Evolutionary conservation across 352 stramenopile species (phyloP), one percentile per base, ranked within the genome.

Genomic region (Phytophthora citrophthora): DNA sequence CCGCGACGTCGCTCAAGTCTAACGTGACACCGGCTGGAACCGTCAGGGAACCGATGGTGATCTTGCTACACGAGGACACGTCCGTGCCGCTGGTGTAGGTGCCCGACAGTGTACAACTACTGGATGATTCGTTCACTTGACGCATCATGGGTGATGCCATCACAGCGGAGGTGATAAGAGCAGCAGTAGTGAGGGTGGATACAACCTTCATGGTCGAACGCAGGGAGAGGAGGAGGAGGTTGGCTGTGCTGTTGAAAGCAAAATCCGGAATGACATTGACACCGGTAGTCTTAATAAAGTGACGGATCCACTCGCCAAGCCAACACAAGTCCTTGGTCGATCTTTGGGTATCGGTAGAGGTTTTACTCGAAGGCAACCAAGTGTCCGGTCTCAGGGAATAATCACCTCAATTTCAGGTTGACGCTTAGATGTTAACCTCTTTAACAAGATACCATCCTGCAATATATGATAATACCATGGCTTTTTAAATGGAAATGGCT

Each of bases 11-110:
- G 44, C 36, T 76, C 43, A 81, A 49, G 48, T 81, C 72, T 12
- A 80, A 57, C 36, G 69, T 81, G 44, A 67, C 54, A 15, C 72
- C 67, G 1, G 61, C 68, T 26, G 71, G 71, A 5, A 79, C 71
- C 2, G 51, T 64, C 16, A 79, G 56, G 3, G 46, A 61, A 16
- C 39, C 55, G 53, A 79, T 70, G 13, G 62, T 63, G 40, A 79
- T 49, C 4, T 44, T 59, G 13, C 47, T 54, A 45, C 71, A 79
- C 24, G 61, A 69, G 2, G 46, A 59, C 8, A 79, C 47, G 16
- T 61, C 54, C 11, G 53, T 60, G 38, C 65, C 67, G 49, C 34
- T 61, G 36, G 53, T 69, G 68, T 80, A 80, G 13, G 68, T 72
- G n/a, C 71, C 71, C 40, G 70, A 59, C 7, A 79, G 66, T 39